Evolutionary conservation across 331 rosid genomes (phyloP), one percentile per base, ranked within the genome.

Genomic region (Telfairia occidentalis): DNA sequence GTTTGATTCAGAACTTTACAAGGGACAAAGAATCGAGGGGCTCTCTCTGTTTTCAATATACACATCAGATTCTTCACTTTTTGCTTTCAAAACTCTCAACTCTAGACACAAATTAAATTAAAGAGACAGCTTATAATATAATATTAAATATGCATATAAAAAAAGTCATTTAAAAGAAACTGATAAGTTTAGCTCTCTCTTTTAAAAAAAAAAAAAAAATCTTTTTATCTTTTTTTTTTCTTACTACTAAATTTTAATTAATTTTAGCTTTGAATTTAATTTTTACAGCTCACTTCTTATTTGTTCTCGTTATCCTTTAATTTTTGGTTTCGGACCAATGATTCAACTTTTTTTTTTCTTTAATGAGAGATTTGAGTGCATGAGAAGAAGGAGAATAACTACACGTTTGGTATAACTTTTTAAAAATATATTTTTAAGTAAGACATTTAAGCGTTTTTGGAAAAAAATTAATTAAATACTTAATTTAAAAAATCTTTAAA

Each of bases 281-380:
- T 66, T 40, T 66, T 66, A 67, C 73, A 67, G 73, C 37, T 67
- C 73, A 67, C 11, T 65, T 21, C 46, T 32, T 34, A n/a, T 67
- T 38, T 19, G 32, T 67, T 67, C 12, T 67, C 73, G 42, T 40
- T 67, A 66, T 66, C 73, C 52, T n/a, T 65, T 37, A 18, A 15
- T 60, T 66, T 37, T 37, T 66, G n/a, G n/a, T 34, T 61, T 66
- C 72, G 38, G 52, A 38, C n/a, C 52, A 66, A 23, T 66, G 21
- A 38, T 38, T 66, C 52, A 66, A 34, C 73, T 38, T 40, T 19
- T 10, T 23, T 66, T 40, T 63, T n/a, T 7, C 26, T 26, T 16
- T 63, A 2, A 29, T 35, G 5, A 24, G 34, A 24, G 34, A 29
- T 61, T 63, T 64, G 29, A 19, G 15, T 64, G 18, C 10, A 18